Base-by-base conservation (phyloP, 2,329 filamentous ascomycete genomes). In the Penicillium palitans region DNA sequence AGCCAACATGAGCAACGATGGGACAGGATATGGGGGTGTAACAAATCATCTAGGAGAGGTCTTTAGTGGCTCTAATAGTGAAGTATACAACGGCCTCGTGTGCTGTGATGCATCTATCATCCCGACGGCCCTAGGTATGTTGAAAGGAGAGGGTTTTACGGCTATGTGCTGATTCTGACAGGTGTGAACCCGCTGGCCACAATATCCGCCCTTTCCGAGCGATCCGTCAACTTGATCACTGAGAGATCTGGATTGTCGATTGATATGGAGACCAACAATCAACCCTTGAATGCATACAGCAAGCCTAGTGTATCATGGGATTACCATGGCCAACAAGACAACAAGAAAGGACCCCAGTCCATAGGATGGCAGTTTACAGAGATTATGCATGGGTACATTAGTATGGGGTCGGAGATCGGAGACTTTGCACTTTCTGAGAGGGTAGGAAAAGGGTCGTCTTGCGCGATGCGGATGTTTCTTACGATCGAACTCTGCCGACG, bases 201-300 rank as follows among this genome's bases (percentile, higher is more conserved):
- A 1, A 90, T 90, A 62, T 83, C 86, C 0, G 87, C 87, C 3
- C 79, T 90, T 21, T 86, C 87, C 0, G 87, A 90, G 72, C 78
- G 87, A 10, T 83, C 83, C 0, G 80, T 89, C 7, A 81, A 84
- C 52, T 69, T 78, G 6, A 82, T 83, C 51, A 78, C 80, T 2
- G 62, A 73, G 52, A 72, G 74, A 9, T 66, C 76, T 7, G 65
- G 66, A 0, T 74, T 86, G 12, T 60, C 57, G 6, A 81, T 87
- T 52, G 78, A 80, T 57, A n/a, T 60, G 5, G 29, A 52, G 13
- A 65, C 64, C 12, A 15, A 21, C 12, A 66, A 65, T 41, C 59
- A 56, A n/a, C 31, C 42, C 13, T 44, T 63, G 24, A 40, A 62
- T 24, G 17, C 46, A 21, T 33, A 55, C 45, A 49, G 54, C 35